A percentile compares a stretch with the other conserved stretches of the same genome.
phyloP scores from a whole-genome alignment of 2,329 filamentous ascomycete species.

The Aspergillus niger region DNA sequence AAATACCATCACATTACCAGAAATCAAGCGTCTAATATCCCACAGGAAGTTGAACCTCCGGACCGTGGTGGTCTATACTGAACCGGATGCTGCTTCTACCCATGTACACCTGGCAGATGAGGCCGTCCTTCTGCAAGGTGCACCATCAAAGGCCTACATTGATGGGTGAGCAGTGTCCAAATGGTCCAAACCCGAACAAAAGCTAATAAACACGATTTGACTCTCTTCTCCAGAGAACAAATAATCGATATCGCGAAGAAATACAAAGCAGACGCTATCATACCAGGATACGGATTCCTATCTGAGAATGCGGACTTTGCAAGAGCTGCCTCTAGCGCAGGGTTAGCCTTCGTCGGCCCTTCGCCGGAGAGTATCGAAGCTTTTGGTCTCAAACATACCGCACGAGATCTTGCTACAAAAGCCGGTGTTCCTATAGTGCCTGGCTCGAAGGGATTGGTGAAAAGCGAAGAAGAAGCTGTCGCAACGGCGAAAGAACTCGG shows the following conservation, averaged over 20 bases:
- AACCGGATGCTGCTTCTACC: constrained; percentile 56
- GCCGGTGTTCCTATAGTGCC: constrained; percentile 59
- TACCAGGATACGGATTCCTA: constrained; percentile 69
- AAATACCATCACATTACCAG: not conserved
- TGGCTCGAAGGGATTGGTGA: constrained; percentile 53
- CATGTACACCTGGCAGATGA: constrained; percentile 59
- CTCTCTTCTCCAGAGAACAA: constrained; percentile 25
- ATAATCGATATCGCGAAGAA: constrained; percentile 55
- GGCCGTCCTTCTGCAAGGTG: constrained; percentile 53
- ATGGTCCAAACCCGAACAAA: not conserved
- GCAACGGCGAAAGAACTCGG: constrained; percentile 48
- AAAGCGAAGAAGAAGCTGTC: constrained; percentile 51
- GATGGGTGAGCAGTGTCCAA: constrained; percentile 36
- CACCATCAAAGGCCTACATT: constrained; percentile 53
- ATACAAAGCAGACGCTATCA: constrained; percentile 58
- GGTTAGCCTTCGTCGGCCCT: constrained; percentile 63
- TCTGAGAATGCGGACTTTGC: constrained; percentile 67
- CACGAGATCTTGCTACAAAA: constrained; percentile 54
- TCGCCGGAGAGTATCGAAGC: constrained; percentile 55
- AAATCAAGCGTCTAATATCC: not conserved
- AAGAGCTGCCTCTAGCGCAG: constrained; percentile 52
- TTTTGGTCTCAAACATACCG: constrained; percentile 62
- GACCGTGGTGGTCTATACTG: constrained; percentile 61
- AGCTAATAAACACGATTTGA: constrained; percentile 32
- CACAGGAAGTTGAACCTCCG: constrained; percentile 48